These are phyloP conservation scores for Mycocentrospora acerina DNA, from an alignment of 2,329 filamentous ascomycete species.

Conservation along the genomic window DNA sequence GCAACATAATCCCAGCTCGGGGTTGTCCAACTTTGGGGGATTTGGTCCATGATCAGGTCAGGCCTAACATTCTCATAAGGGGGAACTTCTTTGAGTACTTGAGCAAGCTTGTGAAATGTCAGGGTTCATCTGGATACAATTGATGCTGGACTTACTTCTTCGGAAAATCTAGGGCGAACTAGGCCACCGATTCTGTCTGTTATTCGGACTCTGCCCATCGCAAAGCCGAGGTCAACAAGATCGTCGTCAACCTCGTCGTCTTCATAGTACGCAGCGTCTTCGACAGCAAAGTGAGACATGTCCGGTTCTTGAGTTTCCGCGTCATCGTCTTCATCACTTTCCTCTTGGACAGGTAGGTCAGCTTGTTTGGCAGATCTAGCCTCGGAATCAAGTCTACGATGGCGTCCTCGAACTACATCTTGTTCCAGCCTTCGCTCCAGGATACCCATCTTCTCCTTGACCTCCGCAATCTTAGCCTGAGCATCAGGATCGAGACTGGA, in stretches of 20 bases:
- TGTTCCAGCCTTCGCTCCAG: conserved; percentile 70
- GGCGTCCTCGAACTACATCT: conserved; percentile 58
- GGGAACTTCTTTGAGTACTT: conserved; percentile 34
- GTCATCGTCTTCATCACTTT: conserved; percentile 57
- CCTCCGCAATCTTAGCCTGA: conserved; percentile 70
- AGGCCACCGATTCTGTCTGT: conserved; percentile 74
- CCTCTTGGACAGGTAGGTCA: conserved; percentile 25
- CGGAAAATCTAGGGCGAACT: conserved; percentile 67
- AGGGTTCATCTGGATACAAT: not conserved
- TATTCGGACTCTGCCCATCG: conserved; percentile 70
- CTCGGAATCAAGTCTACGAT: conserved; percentile 7
- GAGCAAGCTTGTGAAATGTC: conserved; percentile 23
- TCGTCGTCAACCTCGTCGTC: conserved; percentile 66
- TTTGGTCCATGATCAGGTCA: conserved; percentile 13
- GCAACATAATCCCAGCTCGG: conserved; percentile 68
- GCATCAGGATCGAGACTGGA: conserved; percentile 68
- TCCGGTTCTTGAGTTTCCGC: conserved; percentile 62
- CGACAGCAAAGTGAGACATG: conserved; percentile 61
- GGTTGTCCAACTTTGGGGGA: conserved; percentile 54
- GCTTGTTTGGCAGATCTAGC: conserved; percentile 4
- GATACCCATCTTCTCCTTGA: conserved; percentile 76
- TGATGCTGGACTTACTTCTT: conserved; percentile 58
- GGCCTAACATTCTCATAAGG: conserved; percentile 8
- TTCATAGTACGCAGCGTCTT: conserved; percentile 69
- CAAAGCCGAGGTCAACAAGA: conserved; percentile 70